phyloP scores from a whole-genome alignment of 2,329 filamentous ascomycete genomes.

The Cadophora luteo-olivacea region DNA sequence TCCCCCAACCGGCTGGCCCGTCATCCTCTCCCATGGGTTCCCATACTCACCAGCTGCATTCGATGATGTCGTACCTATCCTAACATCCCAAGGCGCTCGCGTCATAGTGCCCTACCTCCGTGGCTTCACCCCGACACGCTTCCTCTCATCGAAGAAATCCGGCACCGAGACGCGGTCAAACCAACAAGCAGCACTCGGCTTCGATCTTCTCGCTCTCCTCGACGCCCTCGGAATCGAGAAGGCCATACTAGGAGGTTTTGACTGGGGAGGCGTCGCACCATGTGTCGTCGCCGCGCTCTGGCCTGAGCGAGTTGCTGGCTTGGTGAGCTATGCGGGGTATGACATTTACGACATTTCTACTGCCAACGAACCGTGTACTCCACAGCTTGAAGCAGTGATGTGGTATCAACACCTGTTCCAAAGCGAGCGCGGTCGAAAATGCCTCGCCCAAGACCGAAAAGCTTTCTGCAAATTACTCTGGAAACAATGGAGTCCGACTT shows the following conservation, averaged over 20 bases:
- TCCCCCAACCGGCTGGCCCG: conserved; percentile 10
- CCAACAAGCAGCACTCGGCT: conserved; percentile 7
- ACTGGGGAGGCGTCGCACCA: background rate
- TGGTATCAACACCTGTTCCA: conserved; percentile 1
- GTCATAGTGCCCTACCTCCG: conserved; percentile 22
- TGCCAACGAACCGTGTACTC: background rate
- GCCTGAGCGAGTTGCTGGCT: background rate
- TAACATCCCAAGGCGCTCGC: conserved; percentile 13
- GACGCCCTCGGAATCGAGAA: background rate
- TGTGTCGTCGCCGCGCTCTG: background rate
- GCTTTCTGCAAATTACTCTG: background rate
- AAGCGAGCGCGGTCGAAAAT: background rate
- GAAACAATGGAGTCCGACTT: conserved; percentile 9
- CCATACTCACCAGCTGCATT: conserved; percentile 20
- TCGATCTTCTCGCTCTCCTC: background rate
- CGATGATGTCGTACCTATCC: conserved; percentile 11
- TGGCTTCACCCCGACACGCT: conserved; percentile 18
- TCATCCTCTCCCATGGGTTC: conserved; percentile 24
- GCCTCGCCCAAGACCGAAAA: background rate
- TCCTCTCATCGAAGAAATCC: background rate
- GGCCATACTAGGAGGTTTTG: background rate
- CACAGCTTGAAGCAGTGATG: background rate
- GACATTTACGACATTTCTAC: background rate
- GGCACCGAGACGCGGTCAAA: background rate
- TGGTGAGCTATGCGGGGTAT: conserved; percentile 2